Base-by-base conservation (phyloP, 2,329 filamentous ascomycete genomes). In the Calonectria honghensis region DNA sequence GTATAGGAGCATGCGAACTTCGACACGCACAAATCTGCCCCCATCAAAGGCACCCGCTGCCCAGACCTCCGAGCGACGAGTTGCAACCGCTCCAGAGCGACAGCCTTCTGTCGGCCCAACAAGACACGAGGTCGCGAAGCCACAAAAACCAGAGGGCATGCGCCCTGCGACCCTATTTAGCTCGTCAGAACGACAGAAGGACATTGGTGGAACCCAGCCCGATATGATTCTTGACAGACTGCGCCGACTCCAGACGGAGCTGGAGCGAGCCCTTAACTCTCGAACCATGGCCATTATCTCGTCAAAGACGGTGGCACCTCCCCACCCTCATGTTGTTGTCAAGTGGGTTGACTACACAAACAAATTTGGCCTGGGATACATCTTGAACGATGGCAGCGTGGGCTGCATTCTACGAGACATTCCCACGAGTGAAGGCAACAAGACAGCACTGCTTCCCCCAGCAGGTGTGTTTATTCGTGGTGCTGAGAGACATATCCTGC, bases 261-360 rank as follows among this genome's bases (percentile, higher is more conserved):
- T 93, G 31, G 91, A 93, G 78, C 86, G 92, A 61, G 91, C 92
- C 4, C 84, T 93, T 10, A 93, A 93, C 78, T 88, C 92, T 50
- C 89, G 92, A 80, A 88, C 91, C 0, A 92, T 91, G 88, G 91
- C 91, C 27, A 87, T 92, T 69, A 86, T 92, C 64, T 89, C 88
- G 0, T 86, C 90, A 13, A 90, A 91, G 84, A 86, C 89, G 73
- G 85, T 88, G 75, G 83, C 89, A 70, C 86, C 90, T 82, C 81
- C 92, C 75, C 84, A 93, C 82, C 89, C 93, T 81, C 85, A 92
- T 81, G 90, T 93, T 57, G 92, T 93, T 16, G 91, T 93, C 14
- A 95, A 96, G 82, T 97, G 95, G 95, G 95, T 97, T 9, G 95
- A 97, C 83, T 97, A 97, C 84, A 95, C 94, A 73, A 95, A 96